phyloP scores from a whole-genome alignment of 2,329 filamentous ascomycete species.

The Fusarium irregulare region DNA sequence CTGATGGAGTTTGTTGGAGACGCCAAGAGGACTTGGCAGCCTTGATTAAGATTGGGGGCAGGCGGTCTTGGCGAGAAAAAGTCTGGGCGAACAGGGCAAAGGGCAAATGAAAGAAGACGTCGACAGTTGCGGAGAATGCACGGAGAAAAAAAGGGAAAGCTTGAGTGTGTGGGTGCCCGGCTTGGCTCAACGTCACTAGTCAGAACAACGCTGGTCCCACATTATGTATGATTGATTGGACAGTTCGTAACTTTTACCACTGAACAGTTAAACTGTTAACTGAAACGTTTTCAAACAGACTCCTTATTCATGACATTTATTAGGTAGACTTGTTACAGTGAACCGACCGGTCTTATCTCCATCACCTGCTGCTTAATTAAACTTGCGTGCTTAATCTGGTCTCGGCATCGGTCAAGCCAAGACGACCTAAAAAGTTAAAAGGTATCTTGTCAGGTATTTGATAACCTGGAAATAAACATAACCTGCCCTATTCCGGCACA shows the following conservation, averaged over 20 bases:
- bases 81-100: conserved; percentile 16
- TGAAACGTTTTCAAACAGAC: background rate
- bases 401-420: conserved; percentile 12
- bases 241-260: background rate
- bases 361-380: background rate
- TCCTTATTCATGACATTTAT: background rate
- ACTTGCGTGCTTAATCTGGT: conserved; percentile 5
- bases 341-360: background rate
- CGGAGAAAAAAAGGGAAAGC: conserved; percentile 37
- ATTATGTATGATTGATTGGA: background rate
- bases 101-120: conserved; percentile 10
- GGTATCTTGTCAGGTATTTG: background rate
- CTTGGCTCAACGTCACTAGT: conserved; percentile 36
- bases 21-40: conserved; percentile 33
- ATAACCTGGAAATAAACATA: conserved; percentile 10
- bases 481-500: conserved; percentile 22
- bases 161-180: conserved; percentile 41
- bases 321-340: background rate
- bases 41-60: conserved; percentile 22
- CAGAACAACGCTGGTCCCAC: too few species aligned
- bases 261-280: background rate
- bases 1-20: conserved; percentile 7
- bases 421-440: background rate
- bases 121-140: conserved; percentile 4
- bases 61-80: conserved; percentile 15